These are phyloP conservation scores for Aspergillus sp. DNA, from an alignment of 2,329 filamentous ascomycete species.

Conservation along the genomic window DNA sequence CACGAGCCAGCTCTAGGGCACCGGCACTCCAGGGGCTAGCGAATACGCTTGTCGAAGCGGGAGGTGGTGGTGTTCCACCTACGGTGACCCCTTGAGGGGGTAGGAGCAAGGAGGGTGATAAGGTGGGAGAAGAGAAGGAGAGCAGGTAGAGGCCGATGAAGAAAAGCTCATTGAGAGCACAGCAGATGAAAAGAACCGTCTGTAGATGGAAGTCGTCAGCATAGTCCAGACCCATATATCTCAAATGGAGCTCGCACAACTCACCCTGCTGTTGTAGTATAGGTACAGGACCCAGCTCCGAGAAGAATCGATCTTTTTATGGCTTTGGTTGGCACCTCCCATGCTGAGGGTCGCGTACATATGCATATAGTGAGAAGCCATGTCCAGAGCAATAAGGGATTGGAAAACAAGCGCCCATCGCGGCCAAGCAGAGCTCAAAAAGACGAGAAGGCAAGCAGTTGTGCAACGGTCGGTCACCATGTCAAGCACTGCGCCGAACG, in stretches of 20 bases:
- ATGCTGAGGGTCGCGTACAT: slow-evolving; percentile 96
- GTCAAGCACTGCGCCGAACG: slow-evolving; percentile 93
- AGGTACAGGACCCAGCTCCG: slow-evolving; percentile 87
- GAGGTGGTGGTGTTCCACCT: slow-evolving; percentile 65
- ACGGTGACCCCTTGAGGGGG: slow-evolving; percentile 48
- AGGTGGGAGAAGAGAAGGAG: slow-evolving; percentile 87
- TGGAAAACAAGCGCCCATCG: slow-evolving; percentile 95
- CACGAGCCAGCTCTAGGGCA: slow-evolving; percentile 85
- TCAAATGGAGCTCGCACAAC: slow-evolving; percentile 28
- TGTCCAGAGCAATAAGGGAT: slow-evolving; percentile 83
- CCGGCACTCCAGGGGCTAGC: slow-evolving; percentile 88
- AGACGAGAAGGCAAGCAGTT: slow-evolving; percentile 90
- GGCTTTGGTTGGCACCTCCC: slow-evolving; percentile 74
- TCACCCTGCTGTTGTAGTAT: slow-evolving; percentile 96
- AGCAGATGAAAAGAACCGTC: slow-evolving; percentile 89
- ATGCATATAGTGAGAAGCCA: slow-evolving; percentile 97
- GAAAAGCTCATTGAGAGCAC: slow-evolving; percentile 89
- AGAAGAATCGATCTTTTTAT: slow-evolving; percentile 90
- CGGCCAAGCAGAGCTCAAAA: slow-evolving; percentile 90
- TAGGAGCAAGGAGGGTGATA: slow-evolving; percentile 79
- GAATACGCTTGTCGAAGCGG: slow-evolving; percentile 72
- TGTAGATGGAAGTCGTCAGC: slow-evolving; percentile 38
- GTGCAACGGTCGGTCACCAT: slow-evolving; percentile 99
- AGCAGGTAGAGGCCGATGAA: slow-evolving; percentile 98
- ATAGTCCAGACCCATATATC: neutral